Conservation (phyloP, 331 rosid species). For the Quercus tomentella region DNA sequence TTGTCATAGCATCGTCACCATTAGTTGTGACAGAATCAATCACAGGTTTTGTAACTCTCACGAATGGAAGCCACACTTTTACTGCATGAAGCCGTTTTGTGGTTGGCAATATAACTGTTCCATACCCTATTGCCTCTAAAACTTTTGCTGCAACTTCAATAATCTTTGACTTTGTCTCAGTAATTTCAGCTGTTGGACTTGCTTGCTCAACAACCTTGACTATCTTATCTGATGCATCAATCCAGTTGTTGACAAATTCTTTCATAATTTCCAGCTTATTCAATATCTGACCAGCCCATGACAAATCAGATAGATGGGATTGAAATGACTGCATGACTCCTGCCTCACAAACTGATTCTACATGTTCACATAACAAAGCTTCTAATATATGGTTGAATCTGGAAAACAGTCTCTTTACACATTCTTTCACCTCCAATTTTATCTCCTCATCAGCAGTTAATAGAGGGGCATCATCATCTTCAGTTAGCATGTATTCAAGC, state of each 20-base stretch:
- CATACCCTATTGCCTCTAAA: constrained; percentile 76
- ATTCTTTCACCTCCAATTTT: constrained; percentile 63
- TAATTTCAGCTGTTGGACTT: constrained; percentile 36
- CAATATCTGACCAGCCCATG: constrained; percentile 69
- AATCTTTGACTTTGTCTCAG: constrained; percentile 53
- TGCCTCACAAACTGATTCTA: constrained; percentile 39
- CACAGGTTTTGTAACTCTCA: constrained; percentile 69
- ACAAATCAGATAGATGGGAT: constrained; percentile 60
- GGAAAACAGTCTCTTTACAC: constrained; percentile 53
- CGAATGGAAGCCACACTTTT: constrained; percentile 90
- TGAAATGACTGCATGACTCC: constrained; percentile 45
- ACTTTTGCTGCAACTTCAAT: constrained; percentile 76
- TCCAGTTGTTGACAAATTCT: constrained; percentile 70
- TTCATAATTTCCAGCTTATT: constrained; percentile 76
- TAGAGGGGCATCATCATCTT: constrained; percentile 86
- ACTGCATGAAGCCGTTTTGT: constrained; percentile 61
- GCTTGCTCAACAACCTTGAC: constrained; percentile 55
- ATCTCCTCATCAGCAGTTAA: constrained; percentile 57
- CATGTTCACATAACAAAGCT: constrained; percentile 43
- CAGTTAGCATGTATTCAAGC: constrained; percentile 89
- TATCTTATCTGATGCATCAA: constrained; percentile 73
- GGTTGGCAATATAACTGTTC: constrained; percentile 66
- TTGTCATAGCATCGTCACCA: constrained; percentile 25
- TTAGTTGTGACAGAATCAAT: constrained; percentile 45
- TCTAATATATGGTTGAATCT: constrained; percentile 50